Conservation (phyloP, 441 rosid genomes). For the Melastoma candidum region DNA sequence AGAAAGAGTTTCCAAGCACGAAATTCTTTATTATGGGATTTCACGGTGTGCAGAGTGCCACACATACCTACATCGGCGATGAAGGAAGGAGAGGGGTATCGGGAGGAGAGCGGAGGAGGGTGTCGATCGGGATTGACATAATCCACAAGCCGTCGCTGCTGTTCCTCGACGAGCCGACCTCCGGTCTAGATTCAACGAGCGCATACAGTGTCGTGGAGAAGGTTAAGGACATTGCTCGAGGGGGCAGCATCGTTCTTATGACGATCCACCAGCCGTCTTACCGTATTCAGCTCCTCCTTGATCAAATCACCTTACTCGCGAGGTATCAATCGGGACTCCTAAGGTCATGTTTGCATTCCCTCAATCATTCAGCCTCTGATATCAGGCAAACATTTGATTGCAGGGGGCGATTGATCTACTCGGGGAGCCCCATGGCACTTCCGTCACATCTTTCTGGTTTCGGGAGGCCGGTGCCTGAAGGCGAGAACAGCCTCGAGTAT, state of each 20-base stretch:
- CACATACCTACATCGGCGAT: constrained; percentile 59
- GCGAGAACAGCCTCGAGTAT: constrained; percentile 63
- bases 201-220: constrained; percentile 76
- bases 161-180: constrained; percentile 84
- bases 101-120: constrained; percentile 71
- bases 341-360: background rate
- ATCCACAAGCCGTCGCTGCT: constrained; percentile 69
- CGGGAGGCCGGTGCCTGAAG: constrained; percentile 62
- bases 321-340: constrained; percentile 23
- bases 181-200: constrained; percentile 76
- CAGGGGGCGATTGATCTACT: constrained; percentile 57
- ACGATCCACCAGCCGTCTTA: constrained; percentile 83
- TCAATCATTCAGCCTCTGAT: background rate
- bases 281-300: constrained; percentile 62
- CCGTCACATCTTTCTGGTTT: constrained; percentile 48
- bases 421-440: constrained; percentile 47
- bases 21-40: too few species aligned
- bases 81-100: constrained; percentile 82
- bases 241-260: constrained; percentile 76
- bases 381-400: background rate
- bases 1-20: too few species aligned
- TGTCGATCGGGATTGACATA: constrained; percentile 71
- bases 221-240: constrained; percentile 57
- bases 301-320: constrained; percentile 56
- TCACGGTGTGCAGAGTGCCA: constrained; percentile 26